A percentile compares a stretch with the other conserved stretches of the same genome.
Evolutionary conservation across 257 asterid genomes (phyloP).

Genomic region (Jacaranda mimosifolia): DNA sequence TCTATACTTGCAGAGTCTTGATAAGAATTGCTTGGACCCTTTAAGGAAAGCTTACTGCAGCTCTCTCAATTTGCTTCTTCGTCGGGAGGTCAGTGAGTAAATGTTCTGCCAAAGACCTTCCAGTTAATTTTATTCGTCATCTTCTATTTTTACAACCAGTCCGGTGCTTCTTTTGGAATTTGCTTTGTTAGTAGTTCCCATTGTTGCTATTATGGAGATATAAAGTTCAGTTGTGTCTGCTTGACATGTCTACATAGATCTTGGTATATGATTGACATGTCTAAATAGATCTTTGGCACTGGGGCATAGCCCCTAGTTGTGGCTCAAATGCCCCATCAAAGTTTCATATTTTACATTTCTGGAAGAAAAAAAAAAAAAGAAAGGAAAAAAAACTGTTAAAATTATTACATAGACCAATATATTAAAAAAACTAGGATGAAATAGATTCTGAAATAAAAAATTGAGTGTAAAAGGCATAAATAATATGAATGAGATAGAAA

Average conservation of each 20-base stretch:
- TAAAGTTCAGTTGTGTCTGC: not conserved
- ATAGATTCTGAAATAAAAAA: not conserved
- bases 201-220: not conserved
- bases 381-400: not conserved
- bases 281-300: not conserved
- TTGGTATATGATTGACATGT: conserved; percentile 8
- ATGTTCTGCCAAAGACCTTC: conserved; percentile 37
- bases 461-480: not conserved
- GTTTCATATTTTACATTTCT: not conserved
- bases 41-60: conserved; percentile 96
- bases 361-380: not conserved
- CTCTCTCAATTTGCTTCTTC: conserved; percentile 90
- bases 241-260: not conserved
- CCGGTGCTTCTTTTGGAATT: conserved; percentile 12
- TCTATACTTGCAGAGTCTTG: conserved; percentile 75
- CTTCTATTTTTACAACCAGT: conserved; percentile 5
- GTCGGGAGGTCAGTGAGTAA: conserved; percentile 81
- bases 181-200: not conserved
- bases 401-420: not conserved
- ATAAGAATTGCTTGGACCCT: conserved; percentile 79
- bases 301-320: not conserved
- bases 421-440: not conserved
- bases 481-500: not conserved
- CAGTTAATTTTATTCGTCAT: conserved; percentile 21
- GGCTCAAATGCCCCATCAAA: conserved; percentile 10